A percentile compares a stretch with the other conserved stretches of the same genome.
These are phyloP conservation scores for Exophiala phaeomuriformis DNA, from an alignment of 2,329 filamentous ascomycete species.

Conservation along the genomic window DNA sequence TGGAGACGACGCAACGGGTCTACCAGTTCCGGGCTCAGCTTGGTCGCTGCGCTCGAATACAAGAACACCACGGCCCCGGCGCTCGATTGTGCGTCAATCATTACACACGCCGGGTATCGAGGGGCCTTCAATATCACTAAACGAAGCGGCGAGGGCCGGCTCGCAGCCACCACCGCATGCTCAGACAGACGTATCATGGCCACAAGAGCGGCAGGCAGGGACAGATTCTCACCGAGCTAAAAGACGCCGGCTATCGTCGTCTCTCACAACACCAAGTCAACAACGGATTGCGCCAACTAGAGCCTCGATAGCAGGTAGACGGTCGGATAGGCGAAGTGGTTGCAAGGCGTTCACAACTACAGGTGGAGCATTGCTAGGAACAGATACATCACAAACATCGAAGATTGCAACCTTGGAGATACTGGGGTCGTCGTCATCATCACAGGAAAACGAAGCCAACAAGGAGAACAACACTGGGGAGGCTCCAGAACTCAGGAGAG, in stretches of 20 bases:
- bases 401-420: background rate
- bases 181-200: background rate
- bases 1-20: constrained; percentile 45
- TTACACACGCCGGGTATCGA: constrained; percentile 11
- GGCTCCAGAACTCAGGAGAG: background rate
- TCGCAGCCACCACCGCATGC: background rate
- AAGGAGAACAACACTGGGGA: constrained; percentile 10
- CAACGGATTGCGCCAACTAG: background rate
- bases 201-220: background rate
- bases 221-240: constrained; percentile 8
- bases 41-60: constrained; percentile 28
- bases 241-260: constrained; percentile 15
- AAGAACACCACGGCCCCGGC: constrained; percentile 26
- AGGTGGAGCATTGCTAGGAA: background rate
- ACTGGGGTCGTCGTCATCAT: constrained; percentile 9
- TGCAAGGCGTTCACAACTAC: constrained; percentile 12
- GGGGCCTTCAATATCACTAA: constrained; percentile 1
- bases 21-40: constrained; percentile 37
- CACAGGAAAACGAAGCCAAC: background rate
- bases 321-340: constrained; percentile 4
- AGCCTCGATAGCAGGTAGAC: background rate
- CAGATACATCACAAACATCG: background rate
- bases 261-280: constrained; percentile 1
- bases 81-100: constrained; percentile 1
- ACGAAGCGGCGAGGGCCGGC: constrained; percentile 3